Percentiles rank a stretch among this genome's conserved stretches.
Conservation (phyloP, 257 asterid genomes). For the Phtheirospermum japonicum region DNA sequence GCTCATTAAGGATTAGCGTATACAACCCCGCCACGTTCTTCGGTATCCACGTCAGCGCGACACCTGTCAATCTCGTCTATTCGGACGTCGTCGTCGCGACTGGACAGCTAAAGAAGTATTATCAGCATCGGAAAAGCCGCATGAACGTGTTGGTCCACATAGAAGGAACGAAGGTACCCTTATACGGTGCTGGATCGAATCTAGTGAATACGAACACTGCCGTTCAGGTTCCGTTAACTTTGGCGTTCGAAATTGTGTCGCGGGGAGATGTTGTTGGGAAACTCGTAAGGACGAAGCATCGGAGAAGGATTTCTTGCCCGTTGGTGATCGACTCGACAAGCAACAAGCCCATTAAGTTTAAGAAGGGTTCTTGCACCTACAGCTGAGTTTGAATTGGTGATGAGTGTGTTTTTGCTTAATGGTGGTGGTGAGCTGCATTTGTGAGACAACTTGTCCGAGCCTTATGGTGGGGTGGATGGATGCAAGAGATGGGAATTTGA, state of each 20-base stretch:
- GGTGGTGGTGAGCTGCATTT: no score
- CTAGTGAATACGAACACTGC: conserved; percentile 37
- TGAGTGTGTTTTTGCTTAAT: background rate
- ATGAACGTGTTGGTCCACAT: conserved; percentile 56
- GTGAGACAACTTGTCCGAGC: background rate
- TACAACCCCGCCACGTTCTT: conserved; percentile 92
- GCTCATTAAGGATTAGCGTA: conserved; percentile 64
- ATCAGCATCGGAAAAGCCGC: conserved; percentile 75
- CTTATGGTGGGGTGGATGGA: no score
- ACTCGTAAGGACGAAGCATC: conserved; percentile 67
- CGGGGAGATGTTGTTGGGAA: conserved; percentile 85
- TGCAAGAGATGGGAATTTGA: background rate
- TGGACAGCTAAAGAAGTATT: conserved; percentile 74
- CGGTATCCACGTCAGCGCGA: conserved; percentile 77
- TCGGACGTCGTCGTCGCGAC: conserved; percentile 75
- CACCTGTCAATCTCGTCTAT: conserved; percentile 72
- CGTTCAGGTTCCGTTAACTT: conserved; percentile 55
- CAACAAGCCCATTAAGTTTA: conserved; percentile 67
- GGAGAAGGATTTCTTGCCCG: conserved; percentile 54
- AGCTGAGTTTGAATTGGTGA: conserved; percentile 36
- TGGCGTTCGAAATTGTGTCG: conserved; percentile 60
- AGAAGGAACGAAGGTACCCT: conserved; percentile 70
- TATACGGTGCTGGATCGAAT: conserved; percentile 84
- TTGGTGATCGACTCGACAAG: conserved; percentile 60
- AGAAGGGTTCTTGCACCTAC: conserved; percentile 62